Conservation (phyloP, 208 protist genomes). For the Borovskyia barvae region DNA sequence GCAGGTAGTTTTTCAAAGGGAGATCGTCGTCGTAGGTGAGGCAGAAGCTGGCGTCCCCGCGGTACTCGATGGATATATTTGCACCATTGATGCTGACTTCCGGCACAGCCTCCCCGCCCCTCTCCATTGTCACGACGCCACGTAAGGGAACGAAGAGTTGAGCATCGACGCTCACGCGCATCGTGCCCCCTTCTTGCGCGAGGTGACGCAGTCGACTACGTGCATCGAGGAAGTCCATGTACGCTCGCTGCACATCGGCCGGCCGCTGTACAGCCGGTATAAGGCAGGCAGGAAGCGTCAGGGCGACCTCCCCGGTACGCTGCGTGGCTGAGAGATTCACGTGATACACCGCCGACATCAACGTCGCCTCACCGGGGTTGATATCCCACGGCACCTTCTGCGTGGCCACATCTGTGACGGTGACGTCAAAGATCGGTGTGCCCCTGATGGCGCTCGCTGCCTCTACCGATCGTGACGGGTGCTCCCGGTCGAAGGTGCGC, state of each 20-base stretch:
- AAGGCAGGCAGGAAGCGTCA: conserved; percentile 50
- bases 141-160: conserved; percentile 52
- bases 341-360: conserved; percentile 50
- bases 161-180: conserved; percentile 22
- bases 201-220: not conserved
- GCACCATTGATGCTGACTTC: not conserved
- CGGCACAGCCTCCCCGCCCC: conserved; percentile 8
- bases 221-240: conserved; percentile 36
- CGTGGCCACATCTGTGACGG: conserved; percentile 35
- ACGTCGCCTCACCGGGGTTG: conserved; percentile 36
- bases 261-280: conserved; percentile 42
- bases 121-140: conserved; percentile 37
- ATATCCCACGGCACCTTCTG: conserved; percentile 68
- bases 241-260: conserved; percentile 34
- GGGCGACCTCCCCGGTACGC: conserved; percentile 20
- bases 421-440: conserved; percentile 21
- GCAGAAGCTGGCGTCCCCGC: conserved; percentile 42
- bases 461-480: conserved; percentile 8
- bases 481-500: conserved; percentile 5
- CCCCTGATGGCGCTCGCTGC: conserved; percentile 12
- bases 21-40: conserved; percentile 24
- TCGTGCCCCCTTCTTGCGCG: conserved; percentile 11
- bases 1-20: conserved; percentile 11
- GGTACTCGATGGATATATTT: conserved; percentile 22
- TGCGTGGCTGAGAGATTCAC: conserved; percentile 35